Conservation (phyloP, 352 stramenopile genomes). For the Phytophthora litchii region DNA sequence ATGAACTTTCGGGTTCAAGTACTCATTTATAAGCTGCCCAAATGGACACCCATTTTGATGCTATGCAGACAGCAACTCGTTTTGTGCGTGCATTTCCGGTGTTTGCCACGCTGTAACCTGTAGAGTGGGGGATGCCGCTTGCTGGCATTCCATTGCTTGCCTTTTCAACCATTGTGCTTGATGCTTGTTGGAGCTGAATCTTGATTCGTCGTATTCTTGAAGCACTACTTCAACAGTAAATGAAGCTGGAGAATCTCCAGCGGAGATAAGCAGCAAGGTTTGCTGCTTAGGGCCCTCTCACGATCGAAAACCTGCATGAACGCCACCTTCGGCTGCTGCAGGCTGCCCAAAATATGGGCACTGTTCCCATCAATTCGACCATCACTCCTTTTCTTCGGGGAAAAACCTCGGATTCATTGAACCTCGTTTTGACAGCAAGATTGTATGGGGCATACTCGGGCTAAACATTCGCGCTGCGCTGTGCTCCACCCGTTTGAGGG, state of each 20-base stretch:
- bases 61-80: not conserved
- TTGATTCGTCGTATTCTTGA: too few species aligned
- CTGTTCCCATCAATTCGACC: constrained; percentile 3
- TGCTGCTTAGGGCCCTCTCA: too few species aligned
- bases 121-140: too few species aligned
- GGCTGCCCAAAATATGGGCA: constrained; percentile 8
- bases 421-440: constrained; percentile 42
- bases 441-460: constrained; percentile 47
- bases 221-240: too few species aligned
- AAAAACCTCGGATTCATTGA: constrained; percentile 49
- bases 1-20: not conserved
- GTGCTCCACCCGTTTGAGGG: constrained; percentile 65
- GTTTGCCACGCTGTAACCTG: too few species aligned
- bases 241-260: too few species aligned
- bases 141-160: too few species aligned
- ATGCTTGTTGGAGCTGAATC: too few species aligned
- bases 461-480: constrained; percentile 27
- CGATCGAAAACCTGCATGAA: too few species aligned
- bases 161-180: too few species aligned
- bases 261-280: too few species aligned
- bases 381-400: not conserved
- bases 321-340: not conserved
- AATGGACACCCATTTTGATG: constrained; percentile 2
- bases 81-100: not conserved
- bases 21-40: not conserved